Evolutionary conservation across 805 yeast genomes (phyloP).

Genomic region (Wickerhamomyces rabaulensis): DNA sequence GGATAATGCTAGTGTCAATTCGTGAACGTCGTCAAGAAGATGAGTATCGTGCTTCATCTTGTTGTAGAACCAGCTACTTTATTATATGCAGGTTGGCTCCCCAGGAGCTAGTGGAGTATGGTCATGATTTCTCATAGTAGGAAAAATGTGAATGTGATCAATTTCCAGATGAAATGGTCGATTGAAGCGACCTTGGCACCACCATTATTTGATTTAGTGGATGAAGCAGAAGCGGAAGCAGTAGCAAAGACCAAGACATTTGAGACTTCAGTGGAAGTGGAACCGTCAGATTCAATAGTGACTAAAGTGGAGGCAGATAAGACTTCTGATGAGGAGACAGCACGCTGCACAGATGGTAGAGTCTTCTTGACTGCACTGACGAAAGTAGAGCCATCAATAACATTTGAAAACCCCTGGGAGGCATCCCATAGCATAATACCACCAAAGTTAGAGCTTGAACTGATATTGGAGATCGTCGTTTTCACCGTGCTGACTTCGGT

Average conservation of each 20-base stretch:
- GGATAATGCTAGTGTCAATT: no score
- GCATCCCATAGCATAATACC: slow-evolving; percentile 77
- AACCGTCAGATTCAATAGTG: neutral
- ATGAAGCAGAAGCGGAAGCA: no score
- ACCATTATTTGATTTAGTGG: no score
- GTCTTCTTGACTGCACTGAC: neutral
- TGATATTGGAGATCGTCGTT: slow-evolving; percentile 15
- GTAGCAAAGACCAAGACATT: neutral
- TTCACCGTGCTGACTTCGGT: slow-evolving; percentile 30
- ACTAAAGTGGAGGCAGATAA: neutral
- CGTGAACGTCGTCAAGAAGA: no score
- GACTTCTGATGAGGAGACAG: neutral
- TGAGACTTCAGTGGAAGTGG: neutral
- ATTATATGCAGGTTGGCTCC: no score
- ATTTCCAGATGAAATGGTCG: no score
- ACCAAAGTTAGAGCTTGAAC: slow-evolving; percentile 40
- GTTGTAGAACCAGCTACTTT: no score
- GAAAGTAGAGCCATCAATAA: slow-evolving; percentile 15
- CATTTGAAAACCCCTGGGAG: slow-evolving; percentile 46
- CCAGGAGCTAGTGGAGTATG: no score
- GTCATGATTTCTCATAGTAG: no score
- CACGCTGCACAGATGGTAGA: neutral
- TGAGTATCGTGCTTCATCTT: no score
- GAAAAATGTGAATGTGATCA: no score
- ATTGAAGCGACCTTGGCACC: no score